Evolutionary conservation across 2,329 filamentous ascomycete species (phyloP), one percentile per base, ranked within the genome.

Genomic region (Coniochaeta hoffmannii): DNA sequence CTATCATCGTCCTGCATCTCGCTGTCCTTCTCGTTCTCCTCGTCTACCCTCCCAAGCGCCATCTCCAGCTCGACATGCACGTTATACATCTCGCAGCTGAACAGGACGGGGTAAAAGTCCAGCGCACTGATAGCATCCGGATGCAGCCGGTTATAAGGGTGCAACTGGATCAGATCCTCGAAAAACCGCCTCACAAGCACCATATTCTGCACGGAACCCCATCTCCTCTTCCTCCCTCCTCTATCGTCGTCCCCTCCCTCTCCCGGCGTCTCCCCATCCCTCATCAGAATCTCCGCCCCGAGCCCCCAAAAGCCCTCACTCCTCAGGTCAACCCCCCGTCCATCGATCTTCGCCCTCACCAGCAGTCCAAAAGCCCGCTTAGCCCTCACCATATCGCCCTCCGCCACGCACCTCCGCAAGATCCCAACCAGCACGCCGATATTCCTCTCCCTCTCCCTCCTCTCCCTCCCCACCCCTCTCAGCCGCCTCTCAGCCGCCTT

Each of bases 91-190:
- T 94, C 93, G 49, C 90, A 81, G 51, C 85, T 85, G 62, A 93
- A 86, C 73, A 96, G 81, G 14, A 88, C 87, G 14, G 89, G 85
- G 72, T 90, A 92, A 67, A 97, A 96, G 58, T 90, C 85, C 35
- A 88, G 66, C 11, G 89, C 84, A 60, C 83, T 87, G 41, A 86
- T 71, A 3, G 76, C 72, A 53, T 81, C 72, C 0, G 84, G 83
- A 5, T 78, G 76, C 57, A 76, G 75, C 63, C 82, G 77, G 62
- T 85, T 82, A 74, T 87, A 86, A 7, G 90, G 86, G 69, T 92
- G 81, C 65, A 90, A 86, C 61, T 90, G 77, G 53, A 93, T 88
- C 57, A 97, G 76, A 28, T 80, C 80, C 60, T 93, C 87, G 65
- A 94, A 91, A 70, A 93, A 96, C 4, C 69, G 67, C 35, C 71